These are phyloP conservation scores for Coemansia sp. DNA, from an alignment of 192 early-diverging fungal species.

Conservation along the genomic window DNA sequence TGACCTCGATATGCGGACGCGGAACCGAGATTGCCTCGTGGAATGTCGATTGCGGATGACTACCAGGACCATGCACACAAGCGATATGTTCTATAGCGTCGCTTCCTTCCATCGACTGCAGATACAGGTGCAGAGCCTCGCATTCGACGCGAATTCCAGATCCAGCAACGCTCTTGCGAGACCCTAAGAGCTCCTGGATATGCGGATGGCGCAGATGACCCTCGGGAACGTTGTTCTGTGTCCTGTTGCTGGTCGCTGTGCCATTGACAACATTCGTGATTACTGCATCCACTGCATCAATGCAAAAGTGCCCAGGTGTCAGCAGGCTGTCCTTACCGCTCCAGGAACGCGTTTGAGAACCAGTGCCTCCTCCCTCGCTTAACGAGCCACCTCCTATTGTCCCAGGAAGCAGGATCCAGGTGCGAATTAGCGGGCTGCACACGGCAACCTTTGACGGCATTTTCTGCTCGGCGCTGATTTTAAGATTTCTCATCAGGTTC, in stretches of 20 bases:
- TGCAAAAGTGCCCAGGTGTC: conserved; percentile 46
- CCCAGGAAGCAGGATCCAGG: conserved; percentile 46
- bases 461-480: conserved; percentile 24
- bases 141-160: conserved; percentile 52
- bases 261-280: conserved; percentile 55
- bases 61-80: conserved; percentile 36
- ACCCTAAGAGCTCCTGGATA: conserved; percentile 53
- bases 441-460: conserved; percentile 42
- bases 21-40: conserved; percentile 30
- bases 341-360: conserved; percentile 15
- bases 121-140: conserved; percentile 30
- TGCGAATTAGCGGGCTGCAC: conserved; percentile 51
- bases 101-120: conserved; percentile 41
- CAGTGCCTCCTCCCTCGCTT: neutral
- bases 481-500: conserved; percentile 43
- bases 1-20: conserved; percentile 52
- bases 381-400: neutral
- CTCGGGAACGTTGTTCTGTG: conserved; percentile 33
- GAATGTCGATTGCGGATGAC: neutral
- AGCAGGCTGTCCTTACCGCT: conserved; percentile 12
- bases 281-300: conserved; percentile 52
- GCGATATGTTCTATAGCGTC: conserved; percentile 33
- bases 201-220: conserved; percentile 53
- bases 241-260: conserved; percentile 49
- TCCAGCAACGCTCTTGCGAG: conserved; percentile 47